Evolutionary conservation across 2,329 filamentous ascomycete species (phyloP).

Genomic region (Penicillium sp.): DNA sequence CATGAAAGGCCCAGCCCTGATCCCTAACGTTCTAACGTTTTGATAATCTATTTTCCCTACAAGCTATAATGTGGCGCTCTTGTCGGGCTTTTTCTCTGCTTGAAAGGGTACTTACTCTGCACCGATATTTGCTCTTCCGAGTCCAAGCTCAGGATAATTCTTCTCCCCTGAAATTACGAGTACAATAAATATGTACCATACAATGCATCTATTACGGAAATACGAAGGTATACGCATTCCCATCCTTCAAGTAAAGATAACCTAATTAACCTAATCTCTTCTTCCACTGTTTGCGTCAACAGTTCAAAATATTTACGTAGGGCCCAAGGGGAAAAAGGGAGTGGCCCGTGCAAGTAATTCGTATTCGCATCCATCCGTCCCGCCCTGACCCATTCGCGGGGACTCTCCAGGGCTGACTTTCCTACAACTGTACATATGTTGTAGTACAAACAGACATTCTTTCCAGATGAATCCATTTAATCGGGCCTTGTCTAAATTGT

Average conservation of each 20-base stretch:
- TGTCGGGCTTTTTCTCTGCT: background rate
- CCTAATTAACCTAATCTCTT: background rate
- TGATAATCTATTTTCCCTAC: background rate
- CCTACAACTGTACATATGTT: background rate
- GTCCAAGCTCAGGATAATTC: background rate
- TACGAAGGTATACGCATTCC: background rate
- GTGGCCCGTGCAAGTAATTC: constrained; percentile 21
- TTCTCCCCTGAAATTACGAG: background rate
- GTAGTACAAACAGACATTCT: background rate
- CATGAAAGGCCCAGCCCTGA: constrained; percentile 2
- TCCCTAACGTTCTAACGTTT: background rate
- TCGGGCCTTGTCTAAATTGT: too few species aligned
- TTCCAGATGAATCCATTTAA: too few species aligned
- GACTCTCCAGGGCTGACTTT: constrained; percentile 5
- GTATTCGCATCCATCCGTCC: constrained; percentile 22
- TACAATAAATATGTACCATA: background rate
- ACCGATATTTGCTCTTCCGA: background rate
- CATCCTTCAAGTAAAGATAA: background rate
- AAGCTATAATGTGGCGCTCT: background rate
- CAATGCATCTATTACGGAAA: background rate
- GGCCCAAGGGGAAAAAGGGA: background rate
- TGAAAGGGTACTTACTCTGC: constrained; percentile 8
- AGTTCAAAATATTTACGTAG: background rate
- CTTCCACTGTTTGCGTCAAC: background rate
- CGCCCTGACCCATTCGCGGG: constrained; percentile 16